Percentiles rank a stretch among this genome's conserved stretches.
Evolutionary conservation across 805 yeast genomes (phyloP).

Genomic region (Yamadazyma endophytica): DNA sequence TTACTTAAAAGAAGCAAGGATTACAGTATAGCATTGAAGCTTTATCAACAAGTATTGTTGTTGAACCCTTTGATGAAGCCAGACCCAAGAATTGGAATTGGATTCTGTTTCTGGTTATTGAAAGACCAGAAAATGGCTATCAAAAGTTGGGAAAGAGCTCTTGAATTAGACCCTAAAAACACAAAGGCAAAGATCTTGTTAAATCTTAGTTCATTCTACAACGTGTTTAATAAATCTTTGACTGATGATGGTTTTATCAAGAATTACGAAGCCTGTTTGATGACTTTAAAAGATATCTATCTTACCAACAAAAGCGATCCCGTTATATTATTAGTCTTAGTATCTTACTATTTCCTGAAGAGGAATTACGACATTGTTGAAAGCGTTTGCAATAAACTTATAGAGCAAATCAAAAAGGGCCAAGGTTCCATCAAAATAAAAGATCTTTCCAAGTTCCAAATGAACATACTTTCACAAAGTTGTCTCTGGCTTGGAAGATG

Average conservation of each 20-base stretch:
- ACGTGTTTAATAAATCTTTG: conserved; percentile 51
- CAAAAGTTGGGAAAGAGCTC: conserved; percentile 76
- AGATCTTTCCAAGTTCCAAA: conserved; percentile 21
- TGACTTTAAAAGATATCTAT: conserved; percentile 36
- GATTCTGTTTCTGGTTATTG: conserved; percentile 88
- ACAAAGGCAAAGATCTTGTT: conserved; percentile 61
- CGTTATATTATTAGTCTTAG: conserved; percentile 61
- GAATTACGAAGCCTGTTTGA: conserved; percentile 57
- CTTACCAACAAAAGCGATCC: conserved; percentile 46
- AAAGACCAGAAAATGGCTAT: conserved; percentile 75
- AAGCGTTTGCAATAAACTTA: conserved; percentile 50
- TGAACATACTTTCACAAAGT: conserved; percentile 31
- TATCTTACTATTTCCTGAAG: conserved; percentile 68
- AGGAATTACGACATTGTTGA: conserved; percentile 56
- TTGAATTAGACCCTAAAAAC: conserved; percentile 60
- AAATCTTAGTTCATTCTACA: conserved; percentile 64
- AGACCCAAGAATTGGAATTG: conserved; percentile 93
- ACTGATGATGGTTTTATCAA: conserved; percentile 59
- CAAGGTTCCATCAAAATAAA: conserved; percentile 12
- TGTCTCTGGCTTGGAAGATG: conserved; percentile 85
- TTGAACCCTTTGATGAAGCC: conserved; percentile 77
- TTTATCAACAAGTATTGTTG: conserved; percentile 78
- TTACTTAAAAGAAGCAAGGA: conserved; percentile 64
- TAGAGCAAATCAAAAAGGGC: conserved; percentile 20
- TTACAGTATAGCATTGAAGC: conserved; percentile 66